Evolutionary conservation across 768 basidiomycete genomes (phyloP).

Genomic region (Lentinula sp.): DNA sequence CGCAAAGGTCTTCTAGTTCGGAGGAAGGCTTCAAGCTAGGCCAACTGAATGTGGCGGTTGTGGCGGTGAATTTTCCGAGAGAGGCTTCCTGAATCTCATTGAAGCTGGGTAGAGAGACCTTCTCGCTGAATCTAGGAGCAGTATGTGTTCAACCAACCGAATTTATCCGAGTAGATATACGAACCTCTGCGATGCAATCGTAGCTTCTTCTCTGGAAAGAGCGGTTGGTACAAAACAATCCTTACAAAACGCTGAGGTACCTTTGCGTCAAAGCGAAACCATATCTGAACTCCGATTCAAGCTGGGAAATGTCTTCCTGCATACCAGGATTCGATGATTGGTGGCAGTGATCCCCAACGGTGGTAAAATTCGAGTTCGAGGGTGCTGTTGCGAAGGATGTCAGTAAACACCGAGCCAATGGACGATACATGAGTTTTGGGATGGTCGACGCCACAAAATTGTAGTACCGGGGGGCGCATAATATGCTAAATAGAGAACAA

Average conservation of each 20-base stretch:
- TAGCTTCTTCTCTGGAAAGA: neutral
- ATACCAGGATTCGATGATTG: neutral
- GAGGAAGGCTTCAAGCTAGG: conserved; percentile 39
- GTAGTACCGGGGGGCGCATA: neutral
- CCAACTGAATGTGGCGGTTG: conserved; percentile 42
- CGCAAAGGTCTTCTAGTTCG: conserved; percentile 3
- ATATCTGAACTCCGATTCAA: neutral
- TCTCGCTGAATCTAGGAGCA: neutral
- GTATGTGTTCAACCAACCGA: neutral
- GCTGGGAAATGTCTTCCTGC: neutral
- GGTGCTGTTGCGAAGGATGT: neutral
- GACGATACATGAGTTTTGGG: neutral
- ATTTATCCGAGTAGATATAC: neutral
- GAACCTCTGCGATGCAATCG: neutral
- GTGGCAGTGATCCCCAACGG: neutral
- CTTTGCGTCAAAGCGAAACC: neutral
- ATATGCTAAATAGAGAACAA: neutral
- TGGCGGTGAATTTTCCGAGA: conserved; percentile 35
- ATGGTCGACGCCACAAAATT: neutral
- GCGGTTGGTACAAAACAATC: neutral
- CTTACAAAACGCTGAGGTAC: too few species aligned
- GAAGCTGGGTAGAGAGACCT: neutral
- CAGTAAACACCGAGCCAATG: neutral
- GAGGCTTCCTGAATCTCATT: conserved; percentile 12
- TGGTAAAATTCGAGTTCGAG: neutral